These are phyloP conservation scores for Silybum marianum DNA, from an alignment of 129 eudicot species.

Conservation along the genomic window DNA sequence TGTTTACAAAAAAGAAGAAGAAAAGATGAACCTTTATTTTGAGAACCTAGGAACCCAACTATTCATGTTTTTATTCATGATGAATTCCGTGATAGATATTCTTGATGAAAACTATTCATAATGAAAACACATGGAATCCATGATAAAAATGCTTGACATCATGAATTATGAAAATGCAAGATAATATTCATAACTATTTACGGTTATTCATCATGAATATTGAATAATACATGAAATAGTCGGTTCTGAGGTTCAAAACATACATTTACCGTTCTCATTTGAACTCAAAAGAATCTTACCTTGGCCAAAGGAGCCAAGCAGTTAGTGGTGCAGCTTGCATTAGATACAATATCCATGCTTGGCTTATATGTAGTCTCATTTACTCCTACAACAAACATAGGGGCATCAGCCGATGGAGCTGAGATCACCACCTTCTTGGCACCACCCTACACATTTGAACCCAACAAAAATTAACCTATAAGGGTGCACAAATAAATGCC, in stretches of 20 bases:
- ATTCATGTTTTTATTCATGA: too few species aligned
- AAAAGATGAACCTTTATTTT: background rate
- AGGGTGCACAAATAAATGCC: background rate
- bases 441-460: slow-evolving; percentile 72
- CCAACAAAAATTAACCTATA: slow-evolving; percentile 23
- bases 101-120: background rate
- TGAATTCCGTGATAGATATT: too few species aligned
- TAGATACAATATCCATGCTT: slow-evolving; percentile 91
- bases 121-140: background rate
- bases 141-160: background rate
- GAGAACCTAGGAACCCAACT: background rate
- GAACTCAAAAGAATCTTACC: slow-evolving; percentile 40
- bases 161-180: background rate
- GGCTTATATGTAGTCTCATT: slow-evolving; percentile 83
- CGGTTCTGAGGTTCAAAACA: background rate
- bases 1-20: background rate
- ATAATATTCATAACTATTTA: background rate
- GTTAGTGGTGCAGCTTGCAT: slow-evolving; percentile 96
- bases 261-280: background rate
- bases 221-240: background rate
- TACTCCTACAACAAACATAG: slow-evolving; percentile 98
- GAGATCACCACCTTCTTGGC: slow-evolving; percentile 94
- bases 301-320: slow-evolving; percentile 99
- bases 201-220: background rate
- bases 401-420: slow-evolving; percentile 98